Evolutionary conservation across 1,139 yeast species (phyloP).

Genomic region (Zygoascus meyerae): DNA sequence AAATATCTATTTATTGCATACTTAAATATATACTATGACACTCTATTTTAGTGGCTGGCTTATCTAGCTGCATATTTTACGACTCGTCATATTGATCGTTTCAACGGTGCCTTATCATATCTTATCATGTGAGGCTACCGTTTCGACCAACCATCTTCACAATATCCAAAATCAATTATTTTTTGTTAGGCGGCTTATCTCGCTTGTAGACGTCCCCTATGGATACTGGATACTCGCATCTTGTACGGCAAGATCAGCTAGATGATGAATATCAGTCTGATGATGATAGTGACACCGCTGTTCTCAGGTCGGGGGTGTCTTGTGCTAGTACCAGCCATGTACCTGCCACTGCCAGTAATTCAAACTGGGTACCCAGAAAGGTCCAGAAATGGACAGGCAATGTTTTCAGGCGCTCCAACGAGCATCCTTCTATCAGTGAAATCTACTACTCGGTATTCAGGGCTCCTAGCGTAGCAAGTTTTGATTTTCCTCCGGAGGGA

Average conservation of each 20-base stretch:
- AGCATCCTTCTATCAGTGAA: conserved; percentile 3
- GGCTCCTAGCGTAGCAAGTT: conserved; percentile 15
- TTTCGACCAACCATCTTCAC: no score
- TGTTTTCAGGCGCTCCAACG: neutral
- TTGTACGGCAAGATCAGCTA: neutral
- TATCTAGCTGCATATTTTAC: no score
- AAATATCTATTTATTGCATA: no score
- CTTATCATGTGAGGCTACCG: no score
- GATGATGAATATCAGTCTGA: conserved; percentile 5
- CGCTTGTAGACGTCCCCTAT: neutral
- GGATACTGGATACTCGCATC: conserved; percentile 7
- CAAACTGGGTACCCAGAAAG: neutral
- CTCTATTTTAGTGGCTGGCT: no score
- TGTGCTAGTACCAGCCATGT: neutral
- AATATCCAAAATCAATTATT: no score
- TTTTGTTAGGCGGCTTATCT: no score
- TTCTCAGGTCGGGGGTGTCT: conserved; percentile 1
- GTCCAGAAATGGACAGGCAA: conserved; percentile 5
- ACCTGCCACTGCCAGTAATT: neutral
- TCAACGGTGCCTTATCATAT: no score
- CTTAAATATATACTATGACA: no score
- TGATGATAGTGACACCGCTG: neutral
- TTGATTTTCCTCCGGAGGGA: conserved; percentile 31
- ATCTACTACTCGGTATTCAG: conserved; percentile 52
- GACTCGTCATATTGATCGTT: no score